Base-by-base conservation (phyloP, 1,284 basidiomycete species). In the Cryptococcus deneoformans region DNA sequence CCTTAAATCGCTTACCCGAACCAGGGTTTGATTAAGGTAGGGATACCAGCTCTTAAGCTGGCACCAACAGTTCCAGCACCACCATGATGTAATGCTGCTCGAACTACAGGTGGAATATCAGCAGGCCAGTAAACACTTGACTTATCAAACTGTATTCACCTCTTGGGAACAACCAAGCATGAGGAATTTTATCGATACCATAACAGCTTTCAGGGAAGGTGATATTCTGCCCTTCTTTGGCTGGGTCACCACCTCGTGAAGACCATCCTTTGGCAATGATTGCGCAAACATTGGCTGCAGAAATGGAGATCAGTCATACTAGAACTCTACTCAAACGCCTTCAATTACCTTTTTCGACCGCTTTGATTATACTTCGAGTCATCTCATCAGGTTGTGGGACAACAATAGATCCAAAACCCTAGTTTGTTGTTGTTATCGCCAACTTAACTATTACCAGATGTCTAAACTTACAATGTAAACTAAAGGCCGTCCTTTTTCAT, bases 241-340 rank as follows among this genome's bases (percentile, higher is more conserved):
- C 59, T 14, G 73, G 67, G 49, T 72, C 69, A 7, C 66, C 67
- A 20, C 20, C 20, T 68, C 88, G 80, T 10, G 84, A 81, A 0
- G 85, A 86, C 89, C 89, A 90, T 24, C 89, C 89, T 70, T 87
- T 88, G 16, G 85, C 86, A 24, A 90, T 80, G 61, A 90, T 86
- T 0, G 88, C 88, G 36, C 86, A 80, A 1, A 88, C 86, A 61
- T 80, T 80, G 63, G 84, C 81, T 83, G 57, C 20, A 20, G 20
- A 29, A 20, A 20, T 20, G 20, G 20, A 20, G 20, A 20, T 20
- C 20, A 20, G 20, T 20, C 20, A 20, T 20, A 20, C 20, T 20
- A 20, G 20, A 20, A 20, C 20, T 20, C 20, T 20, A 20, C 20
- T 20, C 20, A 20, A 20, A 20, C 20, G 20, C 20, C 20, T 20